A percentile compares a stretch with the other conserved stretches of the same genome.
Evolutionary conservation across 2,329 filamentous ascomycete species (phyloP).

Genomic region (Fusarium stilboides): DNA sequence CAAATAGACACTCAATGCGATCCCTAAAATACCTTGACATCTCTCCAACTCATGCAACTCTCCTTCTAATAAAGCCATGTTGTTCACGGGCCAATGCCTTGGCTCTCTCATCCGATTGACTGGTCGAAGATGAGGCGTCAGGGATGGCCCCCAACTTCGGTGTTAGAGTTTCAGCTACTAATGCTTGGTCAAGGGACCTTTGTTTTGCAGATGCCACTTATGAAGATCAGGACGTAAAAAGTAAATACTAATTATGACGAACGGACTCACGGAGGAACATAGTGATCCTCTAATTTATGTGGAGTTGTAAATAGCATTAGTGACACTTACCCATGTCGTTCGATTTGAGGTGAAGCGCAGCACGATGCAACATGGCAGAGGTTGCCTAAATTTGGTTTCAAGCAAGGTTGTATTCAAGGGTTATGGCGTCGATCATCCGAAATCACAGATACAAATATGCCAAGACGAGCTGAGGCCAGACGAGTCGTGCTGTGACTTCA

Average conservation of each 20-base stretch:
- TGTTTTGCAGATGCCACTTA: slow-evolving; percentile 23
- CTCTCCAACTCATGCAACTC: not conserved
- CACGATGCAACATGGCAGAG: slow-evolving; percentile 26
- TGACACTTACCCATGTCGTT: not conserved
- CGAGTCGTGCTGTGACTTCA: not conserved
- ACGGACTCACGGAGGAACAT: not conserved
- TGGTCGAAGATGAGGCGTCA: slow-evolving; percentile 16
- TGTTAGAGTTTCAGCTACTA: slow-evolving; percentile 40
- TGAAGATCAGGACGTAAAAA: slow-evolving; percentile 7
- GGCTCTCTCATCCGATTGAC: slow-evolving; percentile 21
- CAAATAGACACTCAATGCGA: not conserved
- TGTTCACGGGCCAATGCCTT: slow-evolving; percentile 12
- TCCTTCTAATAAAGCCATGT: not conserved
- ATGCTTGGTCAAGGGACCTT: slow-evolving; percentile 35
- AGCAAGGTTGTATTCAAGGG: slow-evolving; percentile 25
- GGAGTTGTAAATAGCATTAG: too few relatives aligned
- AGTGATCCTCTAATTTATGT: not conserved
- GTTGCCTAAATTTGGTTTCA: slow-evolving; percentile 40
- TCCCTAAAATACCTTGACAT: not conserved
- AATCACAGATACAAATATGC: slow-evolving; percentile 14
- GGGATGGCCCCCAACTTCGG: slow-evolving; percentile 21
- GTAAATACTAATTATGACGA: slow-evolving; percentile 22
- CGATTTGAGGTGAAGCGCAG: slow-evolving; percentile 3
- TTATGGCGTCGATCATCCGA: slow-evolving; percentile 32
- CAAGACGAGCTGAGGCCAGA: slow-evolving; percentile 19